These are phyloP conservation scores for Truncatella angustata DNA, from an alignment of 2,329 filamentous ascomycete species.

Conservation along the genomic window DNA sequence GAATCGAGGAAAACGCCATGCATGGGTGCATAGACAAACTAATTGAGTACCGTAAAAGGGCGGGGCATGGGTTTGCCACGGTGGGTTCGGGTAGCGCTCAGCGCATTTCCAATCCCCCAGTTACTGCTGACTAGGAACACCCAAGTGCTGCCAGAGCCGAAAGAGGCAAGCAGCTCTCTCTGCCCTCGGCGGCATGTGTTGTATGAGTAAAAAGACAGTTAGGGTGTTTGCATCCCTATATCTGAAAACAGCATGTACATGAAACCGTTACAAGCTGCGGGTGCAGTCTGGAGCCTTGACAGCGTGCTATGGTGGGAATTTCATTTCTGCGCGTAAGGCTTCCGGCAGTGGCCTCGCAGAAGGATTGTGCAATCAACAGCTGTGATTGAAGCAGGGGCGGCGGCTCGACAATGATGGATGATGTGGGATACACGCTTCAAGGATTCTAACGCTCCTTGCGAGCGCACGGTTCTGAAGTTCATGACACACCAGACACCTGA, in stretches of 20 bases:
- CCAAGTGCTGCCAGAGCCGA: background rate
- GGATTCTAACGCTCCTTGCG: background rate
- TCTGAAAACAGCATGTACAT: background rate
- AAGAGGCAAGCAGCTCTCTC: background rate
- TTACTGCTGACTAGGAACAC: constrained; percentile 8
- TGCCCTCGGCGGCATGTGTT: too few relatives aligned
- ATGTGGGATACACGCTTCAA: too few relatives aligned
- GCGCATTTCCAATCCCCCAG: constrained; percentile 16
- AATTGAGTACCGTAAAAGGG: background rate
- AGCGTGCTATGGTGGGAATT: background rate
- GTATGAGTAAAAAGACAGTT: too few relatives aligned
- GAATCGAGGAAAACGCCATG: constrained; percentile 8
- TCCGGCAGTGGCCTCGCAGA: constrained; percentile 12
- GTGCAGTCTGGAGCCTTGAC: too few relatives aligned
- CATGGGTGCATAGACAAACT: constrained; percentile 8
- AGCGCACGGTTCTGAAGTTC: background rate
- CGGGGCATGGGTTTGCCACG: constrained; percentile 3
- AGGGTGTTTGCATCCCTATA: background rate
- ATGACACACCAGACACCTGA: too few relatives aligned
- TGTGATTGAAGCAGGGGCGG: constrained; percentile 9
- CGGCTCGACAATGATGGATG: background rate
- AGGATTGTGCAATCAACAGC: constrained; percentile 12
- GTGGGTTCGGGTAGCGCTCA: constrained; percentile 23
- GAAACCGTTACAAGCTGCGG: too few relatives aligned
- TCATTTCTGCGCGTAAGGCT: constrained; percentile 10